phyloP scores from a whole-genome alignment of 1,284 basidiomycete species.

The Sanghuangporus weigelae region DNA sequence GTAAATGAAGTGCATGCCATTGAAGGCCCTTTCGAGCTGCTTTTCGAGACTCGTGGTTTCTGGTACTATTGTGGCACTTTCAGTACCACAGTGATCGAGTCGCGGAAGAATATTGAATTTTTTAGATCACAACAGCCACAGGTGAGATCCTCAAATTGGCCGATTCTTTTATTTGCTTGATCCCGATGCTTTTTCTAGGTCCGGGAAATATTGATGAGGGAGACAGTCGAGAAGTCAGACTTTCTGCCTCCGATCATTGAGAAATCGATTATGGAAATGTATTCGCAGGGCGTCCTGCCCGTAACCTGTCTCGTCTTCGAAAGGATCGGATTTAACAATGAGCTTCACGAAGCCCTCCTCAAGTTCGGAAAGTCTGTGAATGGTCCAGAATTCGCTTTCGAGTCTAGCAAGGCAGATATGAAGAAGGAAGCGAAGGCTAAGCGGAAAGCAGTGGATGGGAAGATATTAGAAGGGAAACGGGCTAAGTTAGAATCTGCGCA shows the following conservation, averaged over 20 bases:
- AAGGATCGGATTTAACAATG: constrained; percentile 2
- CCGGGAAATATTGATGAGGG: not conserved
- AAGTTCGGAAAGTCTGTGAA: not conserved
- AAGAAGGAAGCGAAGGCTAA: not conserved
- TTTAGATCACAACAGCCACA: not conserved
- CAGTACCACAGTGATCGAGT: not conserved
- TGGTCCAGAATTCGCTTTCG: not conserved
- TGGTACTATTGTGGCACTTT: constrained; percentile 12
- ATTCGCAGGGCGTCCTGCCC: not conserved
- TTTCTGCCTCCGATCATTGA: not conserved
- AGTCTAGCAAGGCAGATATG: not conserved
- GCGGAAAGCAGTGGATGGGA: not conserved
- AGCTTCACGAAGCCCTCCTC: not conserved
- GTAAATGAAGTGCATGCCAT: not conserved
- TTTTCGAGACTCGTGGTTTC: not conserved
- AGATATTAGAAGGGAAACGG: not conserved
- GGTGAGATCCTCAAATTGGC: not conserved
- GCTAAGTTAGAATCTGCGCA: not conserved
- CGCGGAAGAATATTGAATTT: not conserved
- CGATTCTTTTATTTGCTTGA: not conserved
- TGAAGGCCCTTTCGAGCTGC: not conserved
- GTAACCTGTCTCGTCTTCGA: not conserved
- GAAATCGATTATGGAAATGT: not conserved
- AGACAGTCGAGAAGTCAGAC: not conserved
- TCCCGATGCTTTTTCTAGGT: not conserved